Percentiles rank a stretch among this genome's conserved stretches.
Evolutionary conservation across 202 grass and related monocot genomes (phyloP).

Genomic region (Saccharum hybrid): DNA sequence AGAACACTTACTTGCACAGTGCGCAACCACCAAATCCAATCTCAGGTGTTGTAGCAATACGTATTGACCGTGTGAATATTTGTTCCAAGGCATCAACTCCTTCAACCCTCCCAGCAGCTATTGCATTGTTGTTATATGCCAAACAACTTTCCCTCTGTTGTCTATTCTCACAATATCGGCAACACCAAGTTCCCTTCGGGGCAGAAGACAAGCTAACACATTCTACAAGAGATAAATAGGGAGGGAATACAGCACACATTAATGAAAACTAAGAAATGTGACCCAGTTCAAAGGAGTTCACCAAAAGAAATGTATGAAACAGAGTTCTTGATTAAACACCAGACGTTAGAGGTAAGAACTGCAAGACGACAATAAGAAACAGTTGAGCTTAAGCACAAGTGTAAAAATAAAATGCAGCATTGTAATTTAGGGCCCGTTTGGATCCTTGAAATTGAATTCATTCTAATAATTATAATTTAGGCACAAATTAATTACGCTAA

Average conservation of each 20-base stretch:
- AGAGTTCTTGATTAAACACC: slow-evolving; percentile 27
- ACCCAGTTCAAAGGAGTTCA: background rate
- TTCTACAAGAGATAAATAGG: slow-evolving; percentile 57
- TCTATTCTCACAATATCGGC: slow-evolving; percentile 81
- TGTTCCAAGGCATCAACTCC: slow-evolving; percentile 83
- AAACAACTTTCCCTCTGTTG: slow-evolving; percentile 75
- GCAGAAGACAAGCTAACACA: slow-evolving; percentile 68
- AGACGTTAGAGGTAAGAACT: slow-evolving; percentile 18
- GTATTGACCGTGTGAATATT: slow-evolving; percentile 76
- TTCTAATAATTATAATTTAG: too few relatives aligned
- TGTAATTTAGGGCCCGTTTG: background rate
- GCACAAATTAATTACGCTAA: too few relatives aligned
- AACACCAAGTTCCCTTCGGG: slow-evolving; percentile 75
- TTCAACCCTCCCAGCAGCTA: slow-evolving; percentile 77
- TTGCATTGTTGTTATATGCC: slow-evolving; percentile 78
- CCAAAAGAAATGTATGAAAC: slow-evolving; percentile 17
- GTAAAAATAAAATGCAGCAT: slow-evolving; percentile 11
- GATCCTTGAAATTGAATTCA: too few relatives aligned
- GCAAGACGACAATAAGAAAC: slow-evolving; percentile 15
- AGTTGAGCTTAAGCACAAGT: slow-evolving; percentile 8
- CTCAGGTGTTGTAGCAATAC: slow-evolving; percentile 67
- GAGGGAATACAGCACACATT: background rate
- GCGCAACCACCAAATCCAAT: slow-evolving; percentile 80
- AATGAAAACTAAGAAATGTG: slow-evolving; percentile 1
- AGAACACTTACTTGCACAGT: slow-evolving; percentile 77